Conservation (phyloP, 2,329 filamentous ascomycete species). For the Trichoderma sp. region DNA sequence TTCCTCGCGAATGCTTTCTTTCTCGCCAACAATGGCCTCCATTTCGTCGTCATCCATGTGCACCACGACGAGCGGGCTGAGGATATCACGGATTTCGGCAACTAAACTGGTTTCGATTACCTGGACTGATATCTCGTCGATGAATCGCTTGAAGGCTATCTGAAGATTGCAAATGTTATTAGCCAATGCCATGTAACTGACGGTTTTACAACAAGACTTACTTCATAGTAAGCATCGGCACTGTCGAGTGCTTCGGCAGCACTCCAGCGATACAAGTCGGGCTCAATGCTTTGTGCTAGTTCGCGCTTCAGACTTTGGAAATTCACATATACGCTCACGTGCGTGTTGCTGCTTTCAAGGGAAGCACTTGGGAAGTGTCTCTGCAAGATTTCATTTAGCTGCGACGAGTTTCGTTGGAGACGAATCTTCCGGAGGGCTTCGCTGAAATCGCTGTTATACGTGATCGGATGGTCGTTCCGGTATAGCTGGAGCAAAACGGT, state of each 20-base stretch:
- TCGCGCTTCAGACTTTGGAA: not conserved
- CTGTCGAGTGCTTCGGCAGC: constrained; percentile 36
- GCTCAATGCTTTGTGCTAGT: not conserved
- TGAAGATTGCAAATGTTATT: not conserved
- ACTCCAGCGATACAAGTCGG: constrained; percentile 31
- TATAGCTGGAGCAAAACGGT: constrained; percentile 44
- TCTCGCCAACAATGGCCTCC: constrained; percentile 25
- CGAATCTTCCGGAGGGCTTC: constrained; percentile 36
- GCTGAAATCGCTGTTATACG: constrained; percentile 49
- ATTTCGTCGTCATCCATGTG: constrained; percentile 24
- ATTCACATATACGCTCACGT: not conserved
- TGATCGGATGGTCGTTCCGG: constrained; percentile 46
- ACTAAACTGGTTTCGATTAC: constrained; percentile 27
- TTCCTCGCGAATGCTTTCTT: not conserved
- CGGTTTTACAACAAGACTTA: constrained; percentile 9
- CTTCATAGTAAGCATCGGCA: constrained; percentile 43
- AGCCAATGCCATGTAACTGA: not conserved
- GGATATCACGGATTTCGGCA: constrained; percentile 20
- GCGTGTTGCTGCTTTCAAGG: not conserved
- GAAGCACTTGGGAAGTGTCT: not conserved
- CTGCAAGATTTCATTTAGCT: not conserved
- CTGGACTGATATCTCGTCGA: constrained; percentile 27
- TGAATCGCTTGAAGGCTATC: constrained; percentile 25
- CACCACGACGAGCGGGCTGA: constrained; percentile 23
- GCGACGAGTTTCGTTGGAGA: not conserved